Percentiles rank a stretch among this genome's conserved stretches.
Evolutionary conservation across 345 rosid genomes (phyloP).

Genomic region (Limnanthes douglasii): DNA sequence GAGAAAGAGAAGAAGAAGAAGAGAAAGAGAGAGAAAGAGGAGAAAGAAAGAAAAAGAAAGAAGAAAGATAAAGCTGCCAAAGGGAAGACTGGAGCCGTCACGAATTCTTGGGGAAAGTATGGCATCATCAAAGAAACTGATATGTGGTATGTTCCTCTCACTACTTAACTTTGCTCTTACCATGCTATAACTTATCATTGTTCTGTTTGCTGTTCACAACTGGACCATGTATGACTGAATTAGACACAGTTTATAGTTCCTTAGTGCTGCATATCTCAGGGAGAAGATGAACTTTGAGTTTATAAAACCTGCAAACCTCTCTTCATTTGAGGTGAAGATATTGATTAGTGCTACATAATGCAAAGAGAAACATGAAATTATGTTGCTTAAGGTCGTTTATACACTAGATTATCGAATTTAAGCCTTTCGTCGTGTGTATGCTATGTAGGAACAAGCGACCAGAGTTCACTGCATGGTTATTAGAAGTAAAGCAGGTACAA

Average conservation of each 20-base stretch:
- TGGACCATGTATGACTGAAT: too few species aligned
- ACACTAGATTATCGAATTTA: too few species aligned
- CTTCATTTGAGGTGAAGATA: too few species aligned
- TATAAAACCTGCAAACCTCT: too few species aligned
- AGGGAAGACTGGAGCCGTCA: conserved; percentile 73
- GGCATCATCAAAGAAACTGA: conserved; percentile 90
- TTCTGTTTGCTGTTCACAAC: too few species aligned
- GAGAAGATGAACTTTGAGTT: too few species aligned
- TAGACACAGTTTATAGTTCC: too few species aligned
- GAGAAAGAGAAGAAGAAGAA: conserved; percentile 3
- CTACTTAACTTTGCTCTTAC: neutral
- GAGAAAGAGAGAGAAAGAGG: conserved; percentile 12
- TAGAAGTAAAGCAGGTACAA: conserved; percentile 87
- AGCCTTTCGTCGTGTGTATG: too few species aligned
- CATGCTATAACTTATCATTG: neutral
- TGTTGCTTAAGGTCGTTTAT: too few species aligned
- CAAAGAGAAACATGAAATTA: too few species aligned
- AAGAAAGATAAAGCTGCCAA: conserved; percentile 33
- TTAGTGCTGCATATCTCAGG: too few species aligned
- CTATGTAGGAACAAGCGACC: conserved; percentile 82
- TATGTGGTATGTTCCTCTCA: conserved; percentile 58
- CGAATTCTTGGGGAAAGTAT: conserved; percentile 89
- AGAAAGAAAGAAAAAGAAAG: conserved; percentile 21
- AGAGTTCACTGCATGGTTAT: conserved; percentile 95
- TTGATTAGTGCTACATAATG: too few species aligned